A percentile compares a stretch with the other conserved stretches of the same genome.
phyloP scores from a whole-genome alignment of 208 protist genomes.

The Acanthamoeba castellanii region DNA sequence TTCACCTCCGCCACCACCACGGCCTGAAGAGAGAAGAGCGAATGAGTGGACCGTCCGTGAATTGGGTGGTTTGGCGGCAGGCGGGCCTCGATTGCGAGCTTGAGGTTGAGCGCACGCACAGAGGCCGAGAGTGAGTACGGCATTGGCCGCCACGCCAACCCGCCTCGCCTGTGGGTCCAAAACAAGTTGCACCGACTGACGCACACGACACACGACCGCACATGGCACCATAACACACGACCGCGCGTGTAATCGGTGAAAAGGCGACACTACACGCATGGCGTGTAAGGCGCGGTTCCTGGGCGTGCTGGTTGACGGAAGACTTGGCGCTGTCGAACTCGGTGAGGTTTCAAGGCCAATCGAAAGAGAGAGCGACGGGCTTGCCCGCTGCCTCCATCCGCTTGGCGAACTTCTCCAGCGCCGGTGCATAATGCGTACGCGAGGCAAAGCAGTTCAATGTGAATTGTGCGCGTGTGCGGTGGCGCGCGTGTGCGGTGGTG shows the following conservation, averaged over 20 bases:
- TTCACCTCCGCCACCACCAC: neutral
- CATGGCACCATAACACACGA: too few species aligned
- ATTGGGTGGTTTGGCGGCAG: neutral
- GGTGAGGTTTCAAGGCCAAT: neutral
- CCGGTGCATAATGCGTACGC: neutral
- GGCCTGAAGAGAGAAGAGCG: neutral
- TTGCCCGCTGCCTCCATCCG: neutral
- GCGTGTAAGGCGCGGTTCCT: neutral
- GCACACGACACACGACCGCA: neutral
- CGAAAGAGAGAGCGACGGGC: neutral
- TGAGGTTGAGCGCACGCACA: neutral
- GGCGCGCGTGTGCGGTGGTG: too few species aligned
- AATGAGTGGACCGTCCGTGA: neutral
- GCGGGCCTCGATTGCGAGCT: neutral
- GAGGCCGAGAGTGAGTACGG: neutral
- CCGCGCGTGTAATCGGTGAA: too few species aligned
- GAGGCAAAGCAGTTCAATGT: too few species aligned
- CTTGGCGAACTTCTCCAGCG: neutral
- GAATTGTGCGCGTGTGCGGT: too few species aligned
- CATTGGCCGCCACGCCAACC: neutral
- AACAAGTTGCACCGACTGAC: neutral
- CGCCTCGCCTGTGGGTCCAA: neutral
- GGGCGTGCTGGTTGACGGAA: neutral
- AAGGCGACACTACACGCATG: neutral
- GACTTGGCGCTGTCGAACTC: neutral